These are phyloP conservation scores for Chamaecrista fasciculata DNA, from an alignment of 306 rosid species.

Conservation along the genomic window DNA sequence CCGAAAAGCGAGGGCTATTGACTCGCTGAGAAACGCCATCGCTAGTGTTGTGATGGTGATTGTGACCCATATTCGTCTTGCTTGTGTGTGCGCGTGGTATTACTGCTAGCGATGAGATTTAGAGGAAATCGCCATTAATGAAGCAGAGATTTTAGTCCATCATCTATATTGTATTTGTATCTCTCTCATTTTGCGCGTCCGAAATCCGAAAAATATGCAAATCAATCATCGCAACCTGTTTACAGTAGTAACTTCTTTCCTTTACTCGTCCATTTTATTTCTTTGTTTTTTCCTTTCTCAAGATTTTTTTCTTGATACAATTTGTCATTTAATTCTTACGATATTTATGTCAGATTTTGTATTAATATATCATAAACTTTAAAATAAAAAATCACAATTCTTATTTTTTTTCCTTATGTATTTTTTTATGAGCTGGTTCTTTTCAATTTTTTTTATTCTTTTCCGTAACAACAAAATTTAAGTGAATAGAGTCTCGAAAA, in stretches of 20 bases:
- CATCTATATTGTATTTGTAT: not conserved
- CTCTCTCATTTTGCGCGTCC: conserved; percentile 13
- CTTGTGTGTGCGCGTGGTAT: not conserved
- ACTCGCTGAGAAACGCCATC: conserved; percentile 90
- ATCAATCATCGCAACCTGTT: not conserved
- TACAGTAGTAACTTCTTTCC: not conserved
- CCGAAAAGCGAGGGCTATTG: conserved; percentile 89
- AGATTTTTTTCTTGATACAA: no score
- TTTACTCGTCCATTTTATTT: not conserved
- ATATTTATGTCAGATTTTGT: no score
- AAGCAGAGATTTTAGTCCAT: not conserved
- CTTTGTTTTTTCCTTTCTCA: not conserved
- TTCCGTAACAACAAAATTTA: no score
- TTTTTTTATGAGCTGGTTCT: no score
- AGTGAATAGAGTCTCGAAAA: no score
- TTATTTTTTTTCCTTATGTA: no score
- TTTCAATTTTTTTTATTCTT: no score
- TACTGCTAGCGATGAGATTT: conserved; percentile 30
- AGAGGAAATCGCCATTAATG: conserved; percentile 45
- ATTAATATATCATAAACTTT: no score
- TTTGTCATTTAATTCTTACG: no score
- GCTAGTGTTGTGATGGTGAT: conserved; percentile 48
- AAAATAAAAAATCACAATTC: no score
- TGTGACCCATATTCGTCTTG: conserved; percentile 48
- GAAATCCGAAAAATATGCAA: not conserved